Evolutionary conservation across 2,329 filamentous ascomycete species (phyloP), one percentile per base, ranked within the genome.

Genomic region (Diaporthe sp.): DNA sequence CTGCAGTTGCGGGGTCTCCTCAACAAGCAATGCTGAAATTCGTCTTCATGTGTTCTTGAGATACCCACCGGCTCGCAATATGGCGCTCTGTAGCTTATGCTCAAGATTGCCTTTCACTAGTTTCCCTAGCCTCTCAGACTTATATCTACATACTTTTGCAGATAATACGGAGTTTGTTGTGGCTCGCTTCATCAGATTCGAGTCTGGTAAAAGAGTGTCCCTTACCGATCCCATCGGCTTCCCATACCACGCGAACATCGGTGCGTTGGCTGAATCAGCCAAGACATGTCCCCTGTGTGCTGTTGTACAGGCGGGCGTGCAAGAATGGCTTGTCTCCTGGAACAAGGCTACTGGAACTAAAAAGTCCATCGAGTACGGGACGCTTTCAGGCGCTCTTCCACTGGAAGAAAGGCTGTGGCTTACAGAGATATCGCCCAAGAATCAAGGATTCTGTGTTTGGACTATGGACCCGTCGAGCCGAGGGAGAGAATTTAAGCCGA

Each of bases 121-220:
- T 53, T 53, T 53, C 49, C 22, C 49, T 53, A n/a, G 4, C 13
- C 0, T 53, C 4, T 12, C 3, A 9, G 1, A 9, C 2, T 12
- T 7, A n/a, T 1, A 0, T 12, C n/a, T 0, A 9, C 3, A 25
- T 1, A 2, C 3, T 3, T 7, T 25, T 9, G 49, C 1, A 25
- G 22, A 10, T 3, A 10, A 53, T 25, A 12, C 5, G 8, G 39
- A 42, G 4, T 44, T 44, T 6, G 15, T 44, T 17, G 42, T 17
- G 42, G 15, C 42, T 17, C 12, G 2, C 39, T 42, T 42, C 10
- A 3, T 0, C 12, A 5, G 39, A 1, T 0, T 1, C 4, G 39
- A 42, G 12, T 12, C 12, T 15, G 39, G 12, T 13, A 1, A 44
- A 1, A 3, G 5, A 44, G 15, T 44, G 15, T 1, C 13, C 2